phyloP scores from a whole-genome alignment of 1,284 basidiomycete genomes.

The Neonothopanus nambi region DNA sequence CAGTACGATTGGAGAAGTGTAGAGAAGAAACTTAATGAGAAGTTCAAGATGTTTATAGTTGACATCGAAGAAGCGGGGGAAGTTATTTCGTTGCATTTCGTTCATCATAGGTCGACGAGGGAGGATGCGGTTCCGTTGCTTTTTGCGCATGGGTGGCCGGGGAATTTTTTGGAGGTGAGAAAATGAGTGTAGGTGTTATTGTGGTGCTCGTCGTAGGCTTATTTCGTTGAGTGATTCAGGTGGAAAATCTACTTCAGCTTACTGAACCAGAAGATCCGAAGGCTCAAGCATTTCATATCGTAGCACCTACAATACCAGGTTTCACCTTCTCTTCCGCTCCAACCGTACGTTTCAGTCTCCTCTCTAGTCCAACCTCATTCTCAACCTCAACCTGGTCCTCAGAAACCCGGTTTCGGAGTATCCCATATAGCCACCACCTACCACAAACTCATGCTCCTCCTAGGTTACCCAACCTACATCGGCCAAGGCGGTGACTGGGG shows the following conservation, averaged over 20 bases:
- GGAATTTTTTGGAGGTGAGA: conserved; percentile 43
- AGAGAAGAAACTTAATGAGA: conserved; percentile 37
- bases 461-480: conserved; percentile 40
- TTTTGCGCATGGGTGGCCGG: conserved; percentile 51
- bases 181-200: too few species aligned
- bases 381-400: neutral
- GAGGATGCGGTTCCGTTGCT: conserved; percentile 41
- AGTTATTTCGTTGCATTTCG: conserved; percentile 42
- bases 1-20: conserved; percentile 41
- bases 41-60: conserved; percentile 40
- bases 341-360: conserved; percentile 24
- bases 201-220: too few species aligned
- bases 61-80: conserved; percentile 37
- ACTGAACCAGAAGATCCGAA: conserved; percentile 26
- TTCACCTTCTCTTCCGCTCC: conserved; percentile 37
- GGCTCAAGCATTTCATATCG: conserved; percentile 42
- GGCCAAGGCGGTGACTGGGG: conserved; percentile 52
- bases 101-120: conserved; percentile 39
- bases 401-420: conserved; percentile 27
- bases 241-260: conserved; percentile 26
- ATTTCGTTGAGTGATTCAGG: too few species aligned
- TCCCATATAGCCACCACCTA: conserved; percentile 26
- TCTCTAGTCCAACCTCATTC: too few species aligned
- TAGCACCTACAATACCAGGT: conserved; percentile 45
- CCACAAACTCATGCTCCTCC: conserved; percentile 41